Percentiles rank a stretch among this genome's conserved stretches.
Evolutionary conservation across 1,284 basidiomycete genomes (phyloP).

Genomic region (Ustilago loliicola): DNA sequence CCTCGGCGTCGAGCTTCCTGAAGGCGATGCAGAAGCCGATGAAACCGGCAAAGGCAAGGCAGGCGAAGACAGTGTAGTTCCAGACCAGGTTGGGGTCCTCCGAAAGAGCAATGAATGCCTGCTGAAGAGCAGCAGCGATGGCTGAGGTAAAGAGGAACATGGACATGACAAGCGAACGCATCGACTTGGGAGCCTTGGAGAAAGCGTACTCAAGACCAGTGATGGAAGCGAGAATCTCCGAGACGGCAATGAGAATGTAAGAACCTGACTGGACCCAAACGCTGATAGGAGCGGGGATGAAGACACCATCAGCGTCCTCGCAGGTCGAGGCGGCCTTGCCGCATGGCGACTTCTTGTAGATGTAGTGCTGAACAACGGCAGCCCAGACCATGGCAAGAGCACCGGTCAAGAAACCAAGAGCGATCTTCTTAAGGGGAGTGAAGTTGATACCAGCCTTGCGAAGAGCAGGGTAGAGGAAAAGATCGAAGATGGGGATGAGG

Average conservation of each 20-base stretch:
- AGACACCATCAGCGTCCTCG: constrained; percentile 46
- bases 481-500: constrained; percentile 72
- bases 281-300: constrained; percentile 57
- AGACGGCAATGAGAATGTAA: constrained; percentile 72
- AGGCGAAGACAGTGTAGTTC: constrained; percentile 75
- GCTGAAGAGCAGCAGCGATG: constrained; percentile 73
- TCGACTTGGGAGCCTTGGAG: constrained; percentile 75
- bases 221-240: constrained; percentile 84
- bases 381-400: constrained; percentile 76
- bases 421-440: constrained; percentile 75
- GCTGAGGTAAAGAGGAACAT: constrained; percentile 79
- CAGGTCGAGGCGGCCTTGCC: constrained; percentile 71
- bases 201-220: constrained; percentile 86
- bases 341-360: constrained; percentile 75
- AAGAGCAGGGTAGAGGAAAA: constrained; percentile 80
- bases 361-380: constrained; percentile 76
- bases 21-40: constrained; percentile 78
- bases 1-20: constrained; percentile 75
- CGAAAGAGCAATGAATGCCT: constrained; percentile 76
- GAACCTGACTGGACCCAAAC: constrained; percentile 73
- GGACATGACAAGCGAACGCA: constrained; percentile 71
- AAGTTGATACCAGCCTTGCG: constrained; percentile 79
- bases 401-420: constrained; percentile 77
- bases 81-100: constrained; percentile 74
- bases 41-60: constrained; percentile 71